phyloP scores from a whole-genome alignment of 1,284 basidiomycete genomes.

The Chondrostereum purpureum region DNA sequence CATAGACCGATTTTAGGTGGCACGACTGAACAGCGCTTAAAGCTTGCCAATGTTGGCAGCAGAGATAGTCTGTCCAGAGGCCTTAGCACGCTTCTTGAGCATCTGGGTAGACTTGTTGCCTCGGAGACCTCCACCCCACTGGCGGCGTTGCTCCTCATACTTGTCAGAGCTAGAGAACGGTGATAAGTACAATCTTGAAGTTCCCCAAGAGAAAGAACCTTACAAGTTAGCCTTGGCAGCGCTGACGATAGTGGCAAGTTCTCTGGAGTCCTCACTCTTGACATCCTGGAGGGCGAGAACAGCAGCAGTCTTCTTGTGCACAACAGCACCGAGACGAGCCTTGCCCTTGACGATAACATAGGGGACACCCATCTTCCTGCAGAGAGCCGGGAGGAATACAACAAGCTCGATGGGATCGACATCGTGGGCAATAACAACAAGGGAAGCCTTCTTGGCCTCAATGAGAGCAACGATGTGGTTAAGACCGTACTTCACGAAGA shows the following conservation, averaged over 20 bases:
- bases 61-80: conserved; percentile 60
- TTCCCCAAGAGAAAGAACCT: conserved; percentile 21
- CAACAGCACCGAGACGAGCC: conserved; percentile 93
- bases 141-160: conserved; percentile 85
- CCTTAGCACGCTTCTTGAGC: conserved; percentile 93
- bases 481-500: conserved; percentile 95
- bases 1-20: no score
- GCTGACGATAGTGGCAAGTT: conserved; percentile 87
- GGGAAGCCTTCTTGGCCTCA: conserved; percentile 95
- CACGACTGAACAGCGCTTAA: no score
- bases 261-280: conserved; percentile 88
- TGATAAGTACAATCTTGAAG: conserved; percentile 7
- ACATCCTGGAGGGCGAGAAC: conserved; percentile 91
- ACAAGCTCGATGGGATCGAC: conserved; percentile 99
- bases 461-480: conserved; percentile 96
- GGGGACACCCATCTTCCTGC: conserved; percentile 98
- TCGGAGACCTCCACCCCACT: conserved; percentile 96
- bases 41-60: conserved; percentile 58
- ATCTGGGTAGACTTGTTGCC: conserved; percentile 91
- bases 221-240: conserved; percentile 98
- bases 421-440: conserved; percentile 97
- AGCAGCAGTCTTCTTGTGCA: conserved; percentile 97
- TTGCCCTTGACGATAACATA: conserved; percentile 99
- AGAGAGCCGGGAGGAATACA: conserved; percentile 96
- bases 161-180: conserved; percentile 73